Evolutionary conservation across 1,284 basidiomycete genomes (phyloP).

Genomic region (Austropuccinia psidii): DNA sequence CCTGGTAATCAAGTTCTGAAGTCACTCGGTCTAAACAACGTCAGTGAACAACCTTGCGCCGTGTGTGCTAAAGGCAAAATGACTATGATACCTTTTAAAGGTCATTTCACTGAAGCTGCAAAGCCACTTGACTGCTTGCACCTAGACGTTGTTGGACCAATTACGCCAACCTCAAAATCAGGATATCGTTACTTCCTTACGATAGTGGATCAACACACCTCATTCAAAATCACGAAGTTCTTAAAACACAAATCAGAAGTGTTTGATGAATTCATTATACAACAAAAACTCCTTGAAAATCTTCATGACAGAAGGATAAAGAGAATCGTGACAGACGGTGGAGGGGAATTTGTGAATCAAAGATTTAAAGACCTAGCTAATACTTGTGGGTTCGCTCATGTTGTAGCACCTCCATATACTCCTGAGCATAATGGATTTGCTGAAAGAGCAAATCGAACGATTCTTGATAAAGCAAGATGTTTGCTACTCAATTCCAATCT

Average conservation of each 20-base stretch:
- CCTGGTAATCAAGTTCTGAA: too few relatives aligned
- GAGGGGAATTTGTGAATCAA: slow-evolving; percentile 10
- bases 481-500: too few relatives aligned
- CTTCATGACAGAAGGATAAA: neutral
- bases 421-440: neutral
- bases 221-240: neutral
- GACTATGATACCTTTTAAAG: neutral
- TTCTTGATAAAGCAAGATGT: too few relatives aligned
- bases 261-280: neutral
- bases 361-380: neutral
- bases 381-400: neutral
- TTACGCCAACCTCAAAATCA: neutral
- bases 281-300: neutral
- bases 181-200: neutral
- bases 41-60: too few relatives aligned
- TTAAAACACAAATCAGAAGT: neutral
- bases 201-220: neutral
- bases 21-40: too few relatives aligned
- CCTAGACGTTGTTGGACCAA: neutral
- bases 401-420: neutral
- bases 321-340: neutral
- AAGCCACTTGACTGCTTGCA: neutral
- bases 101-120: neutral
- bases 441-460: neutral
- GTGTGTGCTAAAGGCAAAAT: neutral